These are phyloP conservation scores for Fomitopsis palustris DNA, from an alignment of 1,284 basidiomycete genomes.

Conservation along the genomic window DNA sequence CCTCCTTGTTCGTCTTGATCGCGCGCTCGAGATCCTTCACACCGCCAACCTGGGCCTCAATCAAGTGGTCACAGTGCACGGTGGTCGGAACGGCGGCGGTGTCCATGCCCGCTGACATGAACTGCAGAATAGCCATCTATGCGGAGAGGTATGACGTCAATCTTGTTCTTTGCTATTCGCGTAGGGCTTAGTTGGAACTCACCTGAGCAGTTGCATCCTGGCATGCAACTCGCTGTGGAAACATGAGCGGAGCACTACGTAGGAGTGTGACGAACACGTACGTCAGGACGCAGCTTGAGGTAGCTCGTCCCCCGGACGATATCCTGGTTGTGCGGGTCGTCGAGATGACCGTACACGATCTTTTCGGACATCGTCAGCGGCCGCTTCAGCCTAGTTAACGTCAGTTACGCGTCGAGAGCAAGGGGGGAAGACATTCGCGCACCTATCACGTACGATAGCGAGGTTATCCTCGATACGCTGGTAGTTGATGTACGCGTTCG, in stretches of 20 bases:
- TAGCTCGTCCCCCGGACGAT: conserved; percentile 88
- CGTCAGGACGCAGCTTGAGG: conserved; percentile 94
- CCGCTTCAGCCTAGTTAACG: conserved; percentile 69
- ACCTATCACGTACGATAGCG: conserved; percentile 78
- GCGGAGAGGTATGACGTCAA: conserved; percentile 34
- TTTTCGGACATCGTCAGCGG: conserved; percentile 98
- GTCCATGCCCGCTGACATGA: conserved; percentile 99
- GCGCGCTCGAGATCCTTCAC: conserved; percentile 92
- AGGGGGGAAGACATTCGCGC: conserved; percentile 29
- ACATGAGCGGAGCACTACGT: conserved; percentile 6
- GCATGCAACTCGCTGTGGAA: conserved; percentile 89
- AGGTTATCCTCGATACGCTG: conserved; percentile 97
- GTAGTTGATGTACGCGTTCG: conserved; percentile 92
- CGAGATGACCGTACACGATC: conserved; percentile 97
- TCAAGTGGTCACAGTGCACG: conserved; percentile 98
- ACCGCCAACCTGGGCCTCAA: conserved; percentile 95
- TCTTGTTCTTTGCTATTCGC: not conserved
- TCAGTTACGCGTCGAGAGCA: conserved; percentile 4
- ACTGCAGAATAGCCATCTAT: conserved; percentile 98
- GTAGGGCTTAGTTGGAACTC: conserved; percentile 14
- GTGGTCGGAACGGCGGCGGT: conserved; percentile 97
- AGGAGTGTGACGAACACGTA: conserved; percentile 38
- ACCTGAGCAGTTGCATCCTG: conserved; percentile 96
- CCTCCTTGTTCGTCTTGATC: conserved; percentile 95
- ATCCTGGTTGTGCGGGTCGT: conserved; percentile 89